These are phyloP conservation scores for Phytophthora idaei DNA, from an alignment of 352 stramenopile genomes.

Conservation along the genomic window DNA sequence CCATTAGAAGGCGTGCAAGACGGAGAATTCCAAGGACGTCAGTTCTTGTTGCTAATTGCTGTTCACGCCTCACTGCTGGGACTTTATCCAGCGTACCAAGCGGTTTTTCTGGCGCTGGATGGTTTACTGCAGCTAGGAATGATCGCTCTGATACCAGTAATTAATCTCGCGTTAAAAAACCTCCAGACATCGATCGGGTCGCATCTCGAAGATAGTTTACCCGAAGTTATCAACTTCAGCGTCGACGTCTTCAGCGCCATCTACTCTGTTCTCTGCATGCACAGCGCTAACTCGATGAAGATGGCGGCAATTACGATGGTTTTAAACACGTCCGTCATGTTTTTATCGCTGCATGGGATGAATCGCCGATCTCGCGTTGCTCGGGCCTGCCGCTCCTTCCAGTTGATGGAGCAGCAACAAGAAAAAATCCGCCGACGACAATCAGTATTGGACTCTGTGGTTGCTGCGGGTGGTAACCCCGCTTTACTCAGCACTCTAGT, in stretches of 20 bases:
- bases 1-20: conserved; percentile 17
- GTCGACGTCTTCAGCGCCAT: conserved; percentile 49
- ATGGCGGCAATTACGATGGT: conserved; percentile 25
- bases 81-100: conserved; percentile 46
- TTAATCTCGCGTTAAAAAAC: conserved; percentile 51
- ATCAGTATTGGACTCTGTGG: conserved; percentile 21
- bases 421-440: conserved; percentile 14
- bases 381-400: conserved; percentile 26
- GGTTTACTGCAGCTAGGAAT: conserved; percentile 23
- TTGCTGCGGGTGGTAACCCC: conserved; percentile 9
- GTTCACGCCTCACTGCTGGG: conserved; percentile 35
- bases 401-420: conserved; percentile 30
- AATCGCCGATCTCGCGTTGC: conserved; percentile 24
- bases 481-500: conserved; percentile 30
- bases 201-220: conserved; percentile 32
- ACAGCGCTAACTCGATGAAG: conserved; percentile 33
- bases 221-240: conserved; percentile 39
- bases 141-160: conserved; percentile 29
- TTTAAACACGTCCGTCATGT: conserved; percentile 23
- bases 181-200: conserved; percentile 36
- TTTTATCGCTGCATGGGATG: conserved; percentile 33
- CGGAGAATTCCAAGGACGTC: conserved; percentile 22
- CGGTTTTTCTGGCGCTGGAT: conserved; percentile 28
- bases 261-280: conserved; percentile 43
- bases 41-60: conserved; percentile 23